Conservation (phyloP, 2,329 filamentous ascomycete genomes). For the Sclerotinia nivalis region DNA sequence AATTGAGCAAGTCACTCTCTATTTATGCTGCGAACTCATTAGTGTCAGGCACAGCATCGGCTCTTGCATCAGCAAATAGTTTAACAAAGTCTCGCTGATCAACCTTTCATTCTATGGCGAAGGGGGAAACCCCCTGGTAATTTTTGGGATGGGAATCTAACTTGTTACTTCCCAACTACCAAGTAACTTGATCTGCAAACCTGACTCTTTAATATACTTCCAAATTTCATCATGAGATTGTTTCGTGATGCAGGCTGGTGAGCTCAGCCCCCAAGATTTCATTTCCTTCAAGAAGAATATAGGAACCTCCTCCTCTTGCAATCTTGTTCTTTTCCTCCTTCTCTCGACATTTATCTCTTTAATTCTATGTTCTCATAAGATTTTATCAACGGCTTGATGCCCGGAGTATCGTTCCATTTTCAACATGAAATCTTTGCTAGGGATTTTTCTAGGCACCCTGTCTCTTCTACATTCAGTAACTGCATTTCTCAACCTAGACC, state of each 20-base stretch:
- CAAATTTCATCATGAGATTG: slow-evolving; percentile 13
- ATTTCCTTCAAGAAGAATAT: slow-evolving; percentile 17
- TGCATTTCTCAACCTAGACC: slow-evolving; percentile 14
- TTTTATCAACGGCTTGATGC: slow-evolving; percentile 10
- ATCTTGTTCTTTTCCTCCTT: slow-evolving; percentile 14
- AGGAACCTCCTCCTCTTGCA: slow-evolving; percentile 20
- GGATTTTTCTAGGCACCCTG: slow-evolving; percentile 27
- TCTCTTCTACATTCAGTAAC: slow-evolving; percentile 30
- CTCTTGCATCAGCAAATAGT: slow-evolving; percentile 22
- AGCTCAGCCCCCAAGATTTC: slow-evolving; percentile 19
- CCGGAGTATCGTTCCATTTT: slow-evolving; percentile 21
- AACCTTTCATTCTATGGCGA: slow-evolving; percentile 3
- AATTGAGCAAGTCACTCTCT: slow-evolving; percentile 24
- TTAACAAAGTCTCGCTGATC: neutral
- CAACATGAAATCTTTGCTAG: slow-evolving; percentile 31
- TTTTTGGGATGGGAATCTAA: slow-evolving; percentile 5
- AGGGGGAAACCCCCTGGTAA: neutral
- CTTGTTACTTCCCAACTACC: slow-evolving; percentile 8
- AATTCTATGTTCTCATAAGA: slow-evolving; percentile 16
- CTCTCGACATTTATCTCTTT: slow-evolving; percentile 21
- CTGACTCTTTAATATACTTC: slow-evolving; percentile 6
- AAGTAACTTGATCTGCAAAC: slow-evolving; percentile 17
- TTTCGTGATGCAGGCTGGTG: slow-evolving; percentile 19
- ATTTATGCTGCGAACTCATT: slow-evolving; percentile 20
- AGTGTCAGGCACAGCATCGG: slow-evolving; percentile 23